Conservation (phyloP, 2,329 filamentous ascomycete genomes). For the Pleomassaria siparia region DNA sequence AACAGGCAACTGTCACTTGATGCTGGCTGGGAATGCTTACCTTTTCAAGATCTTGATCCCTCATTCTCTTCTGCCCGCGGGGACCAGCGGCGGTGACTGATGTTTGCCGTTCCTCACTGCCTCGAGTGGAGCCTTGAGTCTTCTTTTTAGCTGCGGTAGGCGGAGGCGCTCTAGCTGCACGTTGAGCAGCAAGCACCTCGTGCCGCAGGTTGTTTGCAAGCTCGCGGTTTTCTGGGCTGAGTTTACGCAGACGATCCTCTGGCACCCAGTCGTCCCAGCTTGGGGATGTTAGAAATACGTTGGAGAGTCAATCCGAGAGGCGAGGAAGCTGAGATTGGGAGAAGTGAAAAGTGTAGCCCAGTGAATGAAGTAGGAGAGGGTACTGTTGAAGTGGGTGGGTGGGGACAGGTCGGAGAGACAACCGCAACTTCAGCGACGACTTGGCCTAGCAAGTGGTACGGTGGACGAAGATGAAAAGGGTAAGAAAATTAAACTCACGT, state of each 20-base stretch:
- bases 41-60: constrained; percentile 82
- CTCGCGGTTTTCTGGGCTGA: constrained; percentile 92
- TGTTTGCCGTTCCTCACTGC: constrained; percentile 75
- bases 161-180: constrained; percentile 45
- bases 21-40: constrained; percentile 48
- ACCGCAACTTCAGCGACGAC: constrained; percentile 15
- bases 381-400: not conserved
- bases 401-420: constrained; percentile 3
- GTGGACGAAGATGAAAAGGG: not conserved
- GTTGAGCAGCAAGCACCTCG: constrained; percentile 64
- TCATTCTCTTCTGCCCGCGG: constrained; percentile 70
- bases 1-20: not conserved
- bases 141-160: constrained; percentile 56
- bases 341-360: not conserved
- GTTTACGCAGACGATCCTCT: constrained; percentile 89
- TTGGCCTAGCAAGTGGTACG: constrained; percentile 5
- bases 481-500: constrained; percentile 60
- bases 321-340: not conserved
- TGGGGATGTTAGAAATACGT: constrained; percentile 18
- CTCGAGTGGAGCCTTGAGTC: constrained; percentile 64
- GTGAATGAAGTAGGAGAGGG: not conserved
- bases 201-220: constrained; percentile 73
- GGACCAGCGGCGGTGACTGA: constrained; percentile 57
- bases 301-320: constrained; percentile 2
- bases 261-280: constrained; percentile 99